Conservation (phyloP, 768 basidiomycete species). For the Suillus americanus region DNA sequence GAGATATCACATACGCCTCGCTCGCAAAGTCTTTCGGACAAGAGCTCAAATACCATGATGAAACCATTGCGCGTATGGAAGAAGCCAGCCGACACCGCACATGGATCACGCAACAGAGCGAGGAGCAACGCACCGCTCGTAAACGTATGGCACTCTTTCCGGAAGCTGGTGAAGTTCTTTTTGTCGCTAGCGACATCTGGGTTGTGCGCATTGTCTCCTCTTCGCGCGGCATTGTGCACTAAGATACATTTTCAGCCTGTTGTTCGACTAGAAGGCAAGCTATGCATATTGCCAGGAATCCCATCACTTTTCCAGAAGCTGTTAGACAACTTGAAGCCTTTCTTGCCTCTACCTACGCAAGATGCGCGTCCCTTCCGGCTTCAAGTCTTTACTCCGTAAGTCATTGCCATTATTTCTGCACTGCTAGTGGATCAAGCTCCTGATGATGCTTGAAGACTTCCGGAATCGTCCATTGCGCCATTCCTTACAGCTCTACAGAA, state of each 20-base stretch:
- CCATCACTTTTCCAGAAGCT: slow-evolving; percentile 83
- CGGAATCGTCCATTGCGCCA: slow-evolving; percentile 87
- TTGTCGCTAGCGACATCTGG: slow-evolving; percentile 80
- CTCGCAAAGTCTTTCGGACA: slow-evolving; percentile 84
- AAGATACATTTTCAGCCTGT: slow-evolving; percentile 58
- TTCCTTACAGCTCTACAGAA: slow-evolving; percentile 78
- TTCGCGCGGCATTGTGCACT: too few relatives aligned
- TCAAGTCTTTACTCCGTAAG: slow-evolving; percentile 82
- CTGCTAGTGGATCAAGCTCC: neutral
- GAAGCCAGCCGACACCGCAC: slow-evolving; percentile 56
- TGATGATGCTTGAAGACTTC: slow-evolving; percentile 37
- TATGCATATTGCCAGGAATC: slow-evolving; percentile 92
- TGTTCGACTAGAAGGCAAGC: slow-evolving; percentile 80
- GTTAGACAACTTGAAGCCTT: slow-evolving; percentile 70
- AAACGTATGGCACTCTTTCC: slow-evolving; percentile 93
- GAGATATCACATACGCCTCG: slow-evolving; percentile 88
- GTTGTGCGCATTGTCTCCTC: slow-evolving; percentile 54
- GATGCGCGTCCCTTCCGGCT: slow-evolving; percentile 73
- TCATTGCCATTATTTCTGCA: neutral
- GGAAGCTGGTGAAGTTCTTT: slow-evolving; percentile 71
- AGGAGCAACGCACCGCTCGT: slow-evolving; percentile 75
- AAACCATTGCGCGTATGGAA: slow-evolving; percentile 74
- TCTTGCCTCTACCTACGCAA: slow-evolving; percentile 76
- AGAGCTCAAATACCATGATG: slow-evolving; percentile 67
- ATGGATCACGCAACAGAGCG: slow-evolving; percentile 60